Conservation (phyloP, 139 green algal species). For the Astrephomene gubernaculifera region DNA sequence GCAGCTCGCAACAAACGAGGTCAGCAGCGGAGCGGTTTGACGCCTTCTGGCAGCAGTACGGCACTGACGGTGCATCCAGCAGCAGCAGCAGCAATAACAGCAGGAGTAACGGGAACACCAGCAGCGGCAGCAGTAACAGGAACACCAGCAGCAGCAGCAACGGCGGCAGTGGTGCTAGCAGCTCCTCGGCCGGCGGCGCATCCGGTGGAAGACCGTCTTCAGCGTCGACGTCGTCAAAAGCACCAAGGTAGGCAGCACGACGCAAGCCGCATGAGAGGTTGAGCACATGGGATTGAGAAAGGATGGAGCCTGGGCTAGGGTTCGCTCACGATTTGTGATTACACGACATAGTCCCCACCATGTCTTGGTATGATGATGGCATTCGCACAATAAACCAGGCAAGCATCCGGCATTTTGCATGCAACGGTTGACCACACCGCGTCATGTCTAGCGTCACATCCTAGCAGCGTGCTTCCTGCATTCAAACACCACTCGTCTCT, state of each 20-base stretch:
- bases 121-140: not conserved
- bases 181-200: not conserved
- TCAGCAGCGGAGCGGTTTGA: conserved; percentile 22
- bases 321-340: too few species aligned
- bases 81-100: not conserved
- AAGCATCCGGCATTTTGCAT: too few species aligned
- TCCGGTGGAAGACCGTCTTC: not conserved
- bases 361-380: too few species aligned
- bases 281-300: too few species aligned
- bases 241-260: not conserved
- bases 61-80: not conserved
- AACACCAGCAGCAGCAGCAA: not conserved
- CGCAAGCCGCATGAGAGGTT: too few species aligned
- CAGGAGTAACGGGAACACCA: not conserved
- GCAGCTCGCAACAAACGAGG: not conserved
- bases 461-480: too few species aligned
- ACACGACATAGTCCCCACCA: too few species aligned
- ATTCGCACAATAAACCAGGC: too few species aligned
- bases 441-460: too few species aligned
- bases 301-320: too few species aligned
- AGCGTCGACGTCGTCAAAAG: not conserved
- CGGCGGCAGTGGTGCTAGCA: not conserved
- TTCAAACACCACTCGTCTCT: too few species aligned
- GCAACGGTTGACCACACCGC: too few species aligned
- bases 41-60: conserved; percentile 27